Evolutionary conservation across 2,329 filamentous ascomycete species (phyloP), one percentile per base, ranked within the genome.

Genomic region (Chalara sp.): DNA sequence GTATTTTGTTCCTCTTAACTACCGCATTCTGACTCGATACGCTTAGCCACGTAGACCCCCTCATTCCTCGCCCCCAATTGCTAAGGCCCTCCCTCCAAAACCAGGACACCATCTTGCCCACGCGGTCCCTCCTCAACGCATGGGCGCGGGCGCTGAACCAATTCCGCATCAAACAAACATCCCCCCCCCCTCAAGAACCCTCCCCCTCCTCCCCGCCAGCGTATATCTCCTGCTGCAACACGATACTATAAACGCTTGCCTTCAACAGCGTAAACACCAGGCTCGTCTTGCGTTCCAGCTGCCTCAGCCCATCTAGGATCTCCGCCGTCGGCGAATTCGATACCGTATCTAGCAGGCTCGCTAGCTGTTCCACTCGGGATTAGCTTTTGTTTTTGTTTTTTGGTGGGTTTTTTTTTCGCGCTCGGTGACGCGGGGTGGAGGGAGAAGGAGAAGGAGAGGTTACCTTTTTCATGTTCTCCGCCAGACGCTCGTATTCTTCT

Each of bases 231-330:
- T 97, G 92, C 78, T 99, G 92, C 73, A 99, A 70, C 55, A 99
- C 91, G 73, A 99, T 99, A 66, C 88, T 95, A 73, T 99, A 99
- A 57, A 99, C 93, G 69, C 92, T 97, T 13, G 93, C 92, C 75
- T 99, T 99, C 66, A 99, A 78, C 66, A 97, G 71, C 56, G 93
- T 99, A 70, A 95, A 97, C 28, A 96, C 92, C 49, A 96, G 75
- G 59, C 89, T 90, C 42, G 92, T 96, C 76, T 97, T 96, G 61
- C 93, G 79, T 75, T 99, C 93, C 49, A 99, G 75, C 42, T 91
- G 84, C 49, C 93, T 78, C 61, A 99, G 76, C 6, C 88, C 86
- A 68, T 99, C 89, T 48, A 95, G 78, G 51, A 95, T 91, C 58
- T 87, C 89, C 6, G 86, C 85, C 28, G 89, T 85, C 0, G 91